A percentile compares a stretch with the other conserved stretches of the same genome.
Conservation (phyloP, 23 red algal species). For the Gracilaria vermiculophylla region DNA sequence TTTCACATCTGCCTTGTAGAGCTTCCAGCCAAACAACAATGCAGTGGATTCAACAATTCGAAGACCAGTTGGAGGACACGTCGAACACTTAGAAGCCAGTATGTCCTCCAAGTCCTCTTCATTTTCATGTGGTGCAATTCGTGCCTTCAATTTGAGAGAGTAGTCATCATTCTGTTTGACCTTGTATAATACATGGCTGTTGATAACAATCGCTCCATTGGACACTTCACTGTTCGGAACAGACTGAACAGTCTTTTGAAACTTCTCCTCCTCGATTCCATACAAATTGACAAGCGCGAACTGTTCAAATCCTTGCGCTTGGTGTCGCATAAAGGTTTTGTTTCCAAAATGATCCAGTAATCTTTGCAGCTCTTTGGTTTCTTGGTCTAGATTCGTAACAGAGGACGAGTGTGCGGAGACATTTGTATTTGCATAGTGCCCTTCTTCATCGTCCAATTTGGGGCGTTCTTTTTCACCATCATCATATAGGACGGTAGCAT, state of each 20-base stretch:
- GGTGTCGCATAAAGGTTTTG: constrained; percentile 5
- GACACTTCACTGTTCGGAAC: neutral
- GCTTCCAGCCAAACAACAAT: neutral
- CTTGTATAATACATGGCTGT: neutral
- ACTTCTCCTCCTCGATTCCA: neutral
- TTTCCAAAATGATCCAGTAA: constrained; percentile 47
- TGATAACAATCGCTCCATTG: neutral
- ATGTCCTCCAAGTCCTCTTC: neutral
- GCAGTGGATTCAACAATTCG: neutral
- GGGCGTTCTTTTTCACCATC: too few species aligned
- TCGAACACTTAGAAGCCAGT: neutral
- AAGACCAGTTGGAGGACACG: neutral
- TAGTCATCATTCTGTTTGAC: constrained; percentile 8
- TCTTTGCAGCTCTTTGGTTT: too few species aligned
- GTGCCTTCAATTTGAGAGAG: neutral
- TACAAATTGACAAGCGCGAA: neutral
- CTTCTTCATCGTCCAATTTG: too few species aligned
- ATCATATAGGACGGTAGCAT: too few species aligned
- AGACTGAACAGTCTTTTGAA: too few species aligned
- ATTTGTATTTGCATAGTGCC: too few species aligned
- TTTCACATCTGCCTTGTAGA: constrained; percentile 40
- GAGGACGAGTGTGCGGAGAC: too few species aligned
- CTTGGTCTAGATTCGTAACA: too few species aligned
- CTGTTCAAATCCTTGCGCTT: constrained; percentile 57
- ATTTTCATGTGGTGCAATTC: constrained; percentile 31